Percentiles rank a stretch among this genome's conserved stretches.
Evolutionary conservation across 164 flowering plant genomes (phyloP).

Genomic region (Berberis vulgaris): DNA sequence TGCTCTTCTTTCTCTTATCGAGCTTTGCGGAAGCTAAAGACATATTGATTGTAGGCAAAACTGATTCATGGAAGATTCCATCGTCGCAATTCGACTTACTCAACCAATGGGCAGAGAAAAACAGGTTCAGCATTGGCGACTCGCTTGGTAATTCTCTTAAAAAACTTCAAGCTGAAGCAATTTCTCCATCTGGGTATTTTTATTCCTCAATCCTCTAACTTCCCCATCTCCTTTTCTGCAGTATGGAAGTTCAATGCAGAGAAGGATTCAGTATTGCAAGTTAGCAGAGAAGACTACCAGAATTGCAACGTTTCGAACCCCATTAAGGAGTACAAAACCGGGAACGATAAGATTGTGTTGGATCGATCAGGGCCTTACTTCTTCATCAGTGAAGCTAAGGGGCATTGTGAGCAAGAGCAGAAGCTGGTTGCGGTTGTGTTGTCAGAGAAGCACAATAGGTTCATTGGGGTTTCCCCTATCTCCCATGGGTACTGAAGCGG

Average conservation of each 20-base stretch:
- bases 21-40: conserved; percentile 26
- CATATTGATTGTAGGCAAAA: conserved; percentile 35
- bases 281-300: conserved; percentile 21
- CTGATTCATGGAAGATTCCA: conserved; percentile 44
- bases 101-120: conserved; percentile 37
- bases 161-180: too few species aligned
- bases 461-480: conserved; percentile 10
- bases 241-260: conserved; percentile 27
- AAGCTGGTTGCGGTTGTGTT: conserved; percentile 41
- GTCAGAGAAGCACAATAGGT: conserved; percentile 10
- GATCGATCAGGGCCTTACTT: conserved; percentile 38
- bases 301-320: conserved; percentile 39
- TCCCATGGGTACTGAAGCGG: conserved; percentile 10
- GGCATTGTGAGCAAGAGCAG: conserved; percentile 41
- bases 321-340: conserved; percentile 29
- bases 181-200: too few species aligned
- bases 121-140: conserved; percentile 46
- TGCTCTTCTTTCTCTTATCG: conserved; percentile 16
- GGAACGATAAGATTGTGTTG: conserved; percentile 30
- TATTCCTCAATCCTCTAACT: too few species aligned
- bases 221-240: too few species aligned
- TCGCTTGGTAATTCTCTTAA: conserved; percentile 15
- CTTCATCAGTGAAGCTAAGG: conserved; percentile 41
- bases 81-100: conserved; percentile 37
- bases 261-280: conserved; percentile 39